A percentile compares a stretch with the other conserved stretches of the same genome.
phyloP scores from a whole-genome alignment of 257 asterid species.

The Salvia splendens region DNA sequence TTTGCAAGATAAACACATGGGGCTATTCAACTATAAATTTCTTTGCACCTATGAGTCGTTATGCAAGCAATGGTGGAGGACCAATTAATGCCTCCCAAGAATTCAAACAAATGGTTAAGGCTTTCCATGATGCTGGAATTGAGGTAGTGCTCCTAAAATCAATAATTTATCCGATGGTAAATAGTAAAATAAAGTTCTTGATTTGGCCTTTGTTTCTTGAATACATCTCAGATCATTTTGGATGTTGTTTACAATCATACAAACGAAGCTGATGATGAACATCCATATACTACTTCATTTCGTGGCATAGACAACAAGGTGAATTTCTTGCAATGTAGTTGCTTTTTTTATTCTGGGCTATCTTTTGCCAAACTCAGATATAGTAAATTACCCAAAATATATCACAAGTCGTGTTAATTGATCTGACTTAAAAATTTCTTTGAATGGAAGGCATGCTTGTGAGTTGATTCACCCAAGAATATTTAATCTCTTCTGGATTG shows the following conservation, averaged over 20 bases:
- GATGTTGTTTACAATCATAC: slow-evolving; percentile 98
- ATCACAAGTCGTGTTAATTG: slow-evolving; percentile 11
- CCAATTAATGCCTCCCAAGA: slow-evolving; percentile 73
- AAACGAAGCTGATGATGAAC: slow-evolving; percentile 85
- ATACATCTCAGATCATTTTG: slow-evolving; percentile 71
- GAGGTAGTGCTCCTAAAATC: slow-evolving; percentile 54
- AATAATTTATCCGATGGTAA: slow-evolving; percentile 15
- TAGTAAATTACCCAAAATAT: not conserved
- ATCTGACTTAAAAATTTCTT: slow-evolving; percentile 21
- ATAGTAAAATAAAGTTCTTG: slow-evolving; percentile 16
- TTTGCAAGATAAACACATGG: slow-evolving; percentile 86
- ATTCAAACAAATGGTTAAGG: slow-evolving; percentile 95
- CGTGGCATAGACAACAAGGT: slow-evolving; percentile 99
- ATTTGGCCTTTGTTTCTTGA: slow-evolving; percentile 28
- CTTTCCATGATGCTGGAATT: slow-evolving; percentile 88
- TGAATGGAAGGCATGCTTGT: not conserved
- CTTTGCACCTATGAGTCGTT: slow-evolving; percentile 98
- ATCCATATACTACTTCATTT: slow-evolving; percentile 91
- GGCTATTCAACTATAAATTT: slow-evolving; percentile 94
- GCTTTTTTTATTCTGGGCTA: slow-evolving; percentile 22
- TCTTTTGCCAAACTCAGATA: not conserved
- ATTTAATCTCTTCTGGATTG: not conserved
- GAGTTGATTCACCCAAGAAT: not conserved
- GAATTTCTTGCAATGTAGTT: slow-evolving; percentile 27
- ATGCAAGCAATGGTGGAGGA: slow-evolving; percentile 93